These are phyloP conservation scores for Aeschynomene evenia DNA, from an alignment of 306 rosid species.

Conservation along the genomic window DNA sequence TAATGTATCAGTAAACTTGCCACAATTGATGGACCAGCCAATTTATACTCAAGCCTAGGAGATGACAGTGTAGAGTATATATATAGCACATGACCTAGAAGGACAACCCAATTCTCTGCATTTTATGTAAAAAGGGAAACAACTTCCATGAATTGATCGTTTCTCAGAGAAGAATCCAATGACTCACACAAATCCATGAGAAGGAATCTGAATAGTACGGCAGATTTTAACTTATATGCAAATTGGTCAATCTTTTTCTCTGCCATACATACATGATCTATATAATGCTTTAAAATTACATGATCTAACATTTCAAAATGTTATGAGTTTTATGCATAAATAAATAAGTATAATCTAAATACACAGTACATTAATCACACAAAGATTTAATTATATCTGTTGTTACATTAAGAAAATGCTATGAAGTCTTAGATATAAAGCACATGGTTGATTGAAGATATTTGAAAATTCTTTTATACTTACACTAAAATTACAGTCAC, in stretches of 20 bases:
- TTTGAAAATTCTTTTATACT: too few relatives aligned
- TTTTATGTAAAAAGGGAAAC: constrained; percentile 41
- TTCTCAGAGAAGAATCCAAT: constrained; percentile 1
- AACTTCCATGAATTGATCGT: constrained; percentile 40
- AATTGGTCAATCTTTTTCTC: background rate
- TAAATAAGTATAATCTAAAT: background rate
- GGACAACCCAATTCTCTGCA: constrained; percentile 47
- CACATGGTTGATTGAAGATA: too few relatives aligned
- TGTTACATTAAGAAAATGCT: too few relatives aligned
- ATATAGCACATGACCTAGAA: constrained; percentile 45
- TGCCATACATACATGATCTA: background rate
- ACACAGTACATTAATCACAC: too few relatives aligned
- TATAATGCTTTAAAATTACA: background rate
- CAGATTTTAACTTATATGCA: background rate
- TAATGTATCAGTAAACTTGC: constrained; percentile 44
- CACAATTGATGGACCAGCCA: constrained; percentile 43
- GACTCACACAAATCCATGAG: constrained; percentile 29
- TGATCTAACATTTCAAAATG: background rate
- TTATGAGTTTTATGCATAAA: background rate
- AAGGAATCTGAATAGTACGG: constrained; percentile 37
- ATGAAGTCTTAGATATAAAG: too few relatives aligned
- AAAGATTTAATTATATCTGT: too few relatives aligned
- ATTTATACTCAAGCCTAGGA: constrained; percentile 28
- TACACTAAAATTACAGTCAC: too few relatives aligned
- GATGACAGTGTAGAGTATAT: constrained; percentile 57